Evolutionary conservation across 1,139 yeast genomes (phyloP).

Genomic region (Scheffersomyces titani): DNA sequence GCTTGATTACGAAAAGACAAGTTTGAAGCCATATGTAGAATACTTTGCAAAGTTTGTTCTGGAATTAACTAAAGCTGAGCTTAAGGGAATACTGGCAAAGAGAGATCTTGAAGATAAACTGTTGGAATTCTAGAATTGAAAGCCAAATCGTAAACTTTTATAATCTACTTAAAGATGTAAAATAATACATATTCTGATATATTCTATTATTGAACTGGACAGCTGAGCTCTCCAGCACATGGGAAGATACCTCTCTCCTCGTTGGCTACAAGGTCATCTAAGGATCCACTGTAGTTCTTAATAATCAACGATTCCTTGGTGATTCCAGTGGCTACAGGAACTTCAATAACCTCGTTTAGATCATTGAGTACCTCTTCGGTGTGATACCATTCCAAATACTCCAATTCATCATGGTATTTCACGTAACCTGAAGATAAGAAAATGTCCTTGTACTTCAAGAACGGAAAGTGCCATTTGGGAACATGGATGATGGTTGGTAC

Average conservation of each 20-base stretch:
- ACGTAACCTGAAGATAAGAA: constrained; percentile 58
- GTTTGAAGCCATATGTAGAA: constrained; percentile 74
- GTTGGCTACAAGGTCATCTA: constrained; percentile 23
- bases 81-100: constrained; percentile 36
- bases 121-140: not conserved
- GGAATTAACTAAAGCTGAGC: constrained; percentile 57
- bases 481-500: constrained; percentile 61
- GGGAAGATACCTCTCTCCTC: constrained; percentile 14
- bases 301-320: constrained; percentile 36
- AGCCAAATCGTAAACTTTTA: not conserved
- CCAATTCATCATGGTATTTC: constrained; percentile 49
- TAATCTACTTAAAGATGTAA: not conserved
- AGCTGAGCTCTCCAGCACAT: constrained; percentile 14
- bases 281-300: constrained; percentile 39
- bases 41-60: constrained; percentile 66
- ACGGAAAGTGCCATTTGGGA: constrained; percentile 70
- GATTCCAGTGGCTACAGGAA: constrained; percentile 3
- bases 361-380: constrained; percentile 17
- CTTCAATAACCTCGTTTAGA: constrained; percentile 7
- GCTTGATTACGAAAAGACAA: constrained; percentile 62
- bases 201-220: constrained; percentile 20
- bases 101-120: constrained; percentile 45
- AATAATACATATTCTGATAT: constrained; percentile 1
- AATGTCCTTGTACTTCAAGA: constrained; percentile 44
- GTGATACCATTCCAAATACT: constrained; percentile 74